Conservation (phyloP, 179 eudicot genomes). For the Silene noctiflora region DNA sequence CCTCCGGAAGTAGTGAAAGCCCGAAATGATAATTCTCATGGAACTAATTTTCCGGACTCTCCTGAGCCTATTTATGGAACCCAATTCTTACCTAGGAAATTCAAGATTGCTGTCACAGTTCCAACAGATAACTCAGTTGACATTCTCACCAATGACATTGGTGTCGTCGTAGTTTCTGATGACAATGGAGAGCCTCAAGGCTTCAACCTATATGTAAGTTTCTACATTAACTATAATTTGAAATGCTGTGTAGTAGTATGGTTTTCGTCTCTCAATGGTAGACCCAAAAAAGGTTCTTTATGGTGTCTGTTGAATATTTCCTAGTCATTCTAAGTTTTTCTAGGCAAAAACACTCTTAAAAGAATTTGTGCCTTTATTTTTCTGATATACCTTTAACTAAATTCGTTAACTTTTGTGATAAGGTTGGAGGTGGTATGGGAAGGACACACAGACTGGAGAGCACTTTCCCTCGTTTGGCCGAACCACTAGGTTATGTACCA, state of each 20-base stretch:
- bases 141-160: constrained; percentile 87
- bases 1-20: constrained; percentile 89
- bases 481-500: constrained; percentile 95
- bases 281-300: no score
- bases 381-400: no score
- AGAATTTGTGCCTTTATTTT: no score
- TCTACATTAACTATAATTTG: no score
- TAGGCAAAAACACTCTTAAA: no score
- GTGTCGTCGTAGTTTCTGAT: constrained; percentile 81
- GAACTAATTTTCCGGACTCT: constrained; percentile 87
- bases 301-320: no score
- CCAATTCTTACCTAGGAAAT: constrained; percentile 94
- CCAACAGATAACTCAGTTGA: constrained; percentile 96
- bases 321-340: no score
- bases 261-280: no score
- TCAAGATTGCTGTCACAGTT: constrained; percentile 94
- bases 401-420: no score
- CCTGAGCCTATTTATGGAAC: constrained; percentile 99
- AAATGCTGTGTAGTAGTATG: no score
- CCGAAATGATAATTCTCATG: constrained; percentile 92
- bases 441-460: constrained; percentile 88
- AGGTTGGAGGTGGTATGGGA: constrained; percentile 99
- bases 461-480: constrained; percentile 91
- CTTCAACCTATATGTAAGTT: constrained; percentile 82
- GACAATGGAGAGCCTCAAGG: constrained; percentile 91